phyloP scores from a whole-genome alignment of 176 grass and related monocot species.

The Tillandsia fasciculata region DNA sequence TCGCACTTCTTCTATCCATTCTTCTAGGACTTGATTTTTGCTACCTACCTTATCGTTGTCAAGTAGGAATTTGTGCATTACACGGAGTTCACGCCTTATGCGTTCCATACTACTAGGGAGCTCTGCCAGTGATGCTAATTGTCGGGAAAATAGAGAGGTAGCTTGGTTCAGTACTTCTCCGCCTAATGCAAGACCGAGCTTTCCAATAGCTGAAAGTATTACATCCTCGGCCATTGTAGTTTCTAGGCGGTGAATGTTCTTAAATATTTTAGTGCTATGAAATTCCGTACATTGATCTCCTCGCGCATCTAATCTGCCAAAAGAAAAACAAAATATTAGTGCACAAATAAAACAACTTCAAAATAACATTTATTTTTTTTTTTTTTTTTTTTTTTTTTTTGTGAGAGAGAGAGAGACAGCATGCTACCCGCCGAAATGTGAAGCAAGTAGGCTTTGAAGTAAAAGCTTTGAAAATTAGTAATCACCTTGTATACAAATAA shows the following conservation, averaged over 20 bases:
- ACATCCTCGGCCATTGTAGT: slow-evolving; percentile 22
- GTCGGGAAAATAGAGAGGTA: slow-evolving; percentile 10
- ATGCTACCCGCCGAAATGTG: too few species aligned
- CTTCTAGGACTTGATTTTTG: slow-evolving; percentile 14
- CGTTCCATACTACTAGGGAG: slow-evolving; percentile 20
- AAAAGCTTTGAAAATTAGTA: too few species aligned
- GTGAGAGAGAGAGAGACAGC: too few species aligned
- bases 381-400: too few species aligned
- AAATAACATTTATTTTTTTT: too few species aligned
- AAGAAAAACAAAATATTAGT: too few species aligned
- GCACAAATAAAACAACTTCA: too few species aligned
- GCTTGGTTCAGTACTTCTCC: slow-evolving; percentile 9
- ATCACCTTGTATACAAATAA: too few species aligned
- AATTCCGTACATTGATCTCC: too few species aligned
- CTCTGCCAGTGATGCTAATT: neutral
- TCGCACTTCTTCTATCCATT: slow-evolving; percentile 24
- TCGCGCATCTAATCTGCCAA: too few species aligned
- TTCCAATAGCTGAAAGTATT: slow-evolving; percentile 18
- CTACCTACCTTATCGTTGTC: neutral
- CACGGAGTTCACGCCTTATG: slow-evolving; percentile 19
- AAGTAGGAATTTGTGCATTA: slow-evolving; percentile 26
- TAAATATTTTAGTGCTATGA: too few species aligned
- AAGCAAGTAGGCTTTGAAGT: too few species aligned
- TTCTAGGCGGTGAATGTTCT: neutral
- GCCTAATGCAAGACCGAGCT: slow-evolving; percentile 24